Percentiles rank a stretch among this genome's conserved stretches.
These are phyloP conservation scores for Lactifluus piperatus DNA, from an alignment of 768 basidiomycete genomes.

Conservation along the genomic window DNA sequence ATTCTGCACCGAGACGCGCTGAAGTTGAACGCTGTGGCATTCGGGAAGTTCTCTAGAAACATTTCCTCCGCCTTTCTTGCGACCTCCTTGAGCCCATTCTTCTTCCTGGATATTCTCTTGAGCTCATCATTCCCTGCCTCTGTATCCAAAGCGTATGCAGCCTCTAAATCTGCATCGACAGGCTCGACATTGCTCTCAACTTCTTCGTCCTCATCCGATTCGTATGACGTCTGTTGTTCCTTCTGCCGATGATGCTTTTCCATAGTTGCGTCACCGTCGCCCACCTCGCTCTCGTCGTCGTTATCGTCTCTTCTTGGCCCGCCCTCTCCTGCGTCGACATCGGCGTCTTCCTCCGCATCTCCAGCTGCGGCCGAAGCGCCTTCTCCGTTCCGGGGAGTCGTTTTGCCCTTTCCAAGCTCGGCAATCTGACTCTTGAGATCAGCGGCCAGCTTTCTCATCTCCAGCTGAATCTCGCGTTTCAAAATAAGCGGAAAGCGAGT, in stretches of 20 bases:
- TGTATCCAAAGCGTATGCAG: conserved; percentile 41
- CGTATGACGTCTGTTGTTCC: conserved; percentile 71
- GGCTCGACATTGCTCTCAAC: conserved; percentile 42
- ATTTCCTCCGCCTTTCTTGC: conserved; percentile 37
- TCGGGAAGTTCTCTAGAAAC: conserved; percentile 52
- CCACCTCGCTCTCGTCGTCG: conserved; percentile 67
- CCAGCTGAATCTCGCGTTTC: conserved; percentile 77
- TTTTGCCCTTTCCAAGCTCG: conserved; percentile 76
- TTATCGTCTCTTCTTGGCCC: conserved; percentile 36
- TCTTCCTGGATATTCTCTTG: conserved; percentile 26
- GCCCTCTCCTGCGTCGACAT: conserved; percentile 28
- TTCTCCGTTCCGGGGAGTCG: conserved; percentile 34
- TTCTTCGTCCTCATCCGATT: conserved; percentile 56
- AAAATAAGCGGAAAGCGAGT: conserved; percentile 69
- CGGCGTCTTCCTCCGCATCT: conserved; percentile 42
- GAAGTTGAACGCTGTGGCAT: conserved; percentile 69
- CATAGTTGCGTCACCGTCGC: conserved; percentile 76
- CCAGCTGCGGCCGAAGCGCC: conserved; percentile 46
- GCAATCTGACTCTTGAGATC: conserved; percentile 71
- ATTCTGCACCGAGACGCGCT: conserved; percentile 60
- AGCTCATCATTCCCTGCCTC: conserved; percentile 32
- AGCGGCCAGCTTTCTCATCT: conserved; percentile 78
- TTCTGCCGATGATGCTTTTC: conserved; percentile 64
- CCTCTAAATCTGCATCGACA: conserved; percentile 54
- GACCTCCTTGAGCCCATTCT: conserved; percentile 31